A percentile compares a stretch with the other conserved stretches of the same genome.
phyloP scores from a whole-genome alignment of 495 filamentous ascomycete genomes.

The Hyaloscypha bicolor region DNA sequence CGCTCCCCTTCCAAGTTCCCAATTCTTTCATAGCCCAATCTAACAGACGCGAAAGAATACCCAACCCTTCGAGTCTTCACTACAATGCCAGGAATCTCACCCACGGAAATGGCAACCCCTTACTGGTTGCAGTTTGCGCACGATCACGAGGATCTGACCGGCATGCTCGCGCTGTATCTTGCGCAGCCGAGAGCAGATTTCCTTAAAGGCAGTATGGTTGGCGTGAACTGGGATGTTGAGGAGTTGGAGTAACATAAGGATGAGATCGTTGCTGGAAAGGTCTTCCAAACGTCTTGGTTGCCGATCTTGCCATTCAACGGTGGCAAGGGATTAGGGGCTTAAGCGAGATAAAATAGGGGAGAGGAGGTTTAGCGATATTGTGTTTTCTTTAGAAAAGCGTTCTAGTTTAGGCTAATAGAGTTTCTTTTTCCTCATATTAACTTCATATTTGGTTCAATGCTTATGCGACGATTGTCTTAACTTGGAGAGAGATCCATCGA shows the following conservation, averaged over 20 bases:
- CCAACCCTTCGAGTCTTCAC: slow-evolving; percentile 39
- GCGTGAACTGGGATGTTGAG: slow-evolving; percentile 46
- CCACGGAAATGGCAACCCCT: slow-evolving; percentile 33
- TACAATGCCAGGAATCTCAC: slow-evolving; percentile 44
- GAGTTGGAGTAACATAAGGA: slow-evolving; percentile 42
- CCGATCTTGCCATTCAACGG: slow-evolving; percentile 10
- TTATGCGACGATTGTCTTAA: too few relatives aligned
- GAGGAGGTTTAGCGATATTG: neutral
- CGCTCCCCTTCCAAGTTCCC: too few relatives aligned
- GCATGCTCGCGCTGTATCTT: slow-evolving; percentile 43
- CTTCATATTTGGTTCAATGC: too few relatives aligned
- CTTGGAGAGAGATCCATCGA: too few relatives aligned
- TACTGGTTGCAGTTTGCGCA: slow-evolving; percentile 36
- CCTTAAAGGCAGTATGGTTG: slow-evolving; percentile 41
- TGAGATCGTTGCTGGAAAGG: slow-evolving; percentile 40
- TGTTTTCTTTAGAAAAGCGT: neutral
- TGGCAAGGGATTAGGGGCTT: slow-evolving; percentile 14
- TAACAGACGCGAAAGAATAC: slow-evolving; percentile 10
- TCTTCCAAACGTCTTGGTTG: slow-evolving; percentile 37
- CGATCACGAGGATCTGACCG: slow-evolving; percentile 42
- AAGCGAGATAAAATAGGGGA: neutral
- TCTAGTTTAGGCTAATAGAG: too few relatives aligned
- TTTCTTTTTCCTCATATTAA: too few relatives aligned
- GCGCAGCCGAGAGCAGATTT: slow-evolving; percentile 40
- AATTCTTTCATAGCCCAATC: neutral